Percentiles rank a stretch among this genome's conserved stretches.
Conservation (phyloP, 2,329 filamentous ascomycete genomes). For the Claviceps sp. region DNA sequence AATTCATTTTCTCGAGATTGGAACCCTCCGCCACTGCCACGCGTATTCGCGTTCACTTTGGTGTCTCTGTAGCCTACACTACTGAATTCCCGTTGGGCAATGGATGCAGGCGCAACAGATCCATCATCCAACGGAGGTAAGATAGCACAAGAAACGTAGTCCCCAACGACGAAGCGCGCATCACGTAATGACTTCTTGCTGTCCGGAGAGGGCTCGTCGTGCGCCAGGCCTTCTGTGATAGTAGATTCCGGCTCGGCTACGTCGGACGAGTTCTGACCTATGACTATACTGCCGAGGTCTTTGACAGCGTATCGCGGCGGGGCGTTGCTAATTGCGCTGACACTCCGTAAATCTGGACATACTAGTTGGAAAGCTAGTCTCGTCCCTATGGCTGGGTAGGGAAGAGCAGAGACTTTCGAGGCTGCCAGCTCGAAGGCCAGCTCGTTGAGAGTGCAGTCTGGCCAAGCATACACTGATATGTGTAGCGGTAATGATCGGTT, state of each 20-base stretch:
- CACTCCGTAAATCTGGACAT: conserved; percentile 55
- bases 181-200: conserved; percentile 72
- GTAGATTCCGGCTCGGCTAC: conserved; percentile 27
- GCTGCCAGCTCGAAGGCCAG: conserved; percentile 64
- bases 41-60: conserved; percentile 14
- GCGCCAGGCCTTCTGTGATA: conserved; percentile 18
- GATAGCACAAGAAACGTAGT: conserved; percentile 75
- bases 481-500: conserved; percentile 46
- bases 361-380: conserved; percentile 79
- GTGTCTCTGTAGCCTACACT: conserved; percentile 3
- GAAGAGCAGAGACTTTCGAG: conserved; percentile 52
- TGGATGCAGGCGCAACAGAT: conserved; percentile 51
- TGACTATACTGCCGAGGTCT: conserved; percentile 70
- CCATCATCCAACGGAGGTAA: conserved; percentile 64
- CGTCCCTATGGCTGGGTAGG: conserved; percentile 63
- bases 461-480: conserved; percentile 78
- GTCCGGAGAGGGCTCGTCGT: conserved; percentile 43
- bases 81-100: conserved; percentile 13
- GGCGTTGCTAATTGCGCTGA: conserved; percentile 13
- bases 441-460: conserved; percentile 66
- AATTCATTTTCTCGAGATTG: conserved; percentile 14
- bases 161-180: conserved; percentile 72
- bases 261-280: conserved; percentile 45
- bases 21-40: conserved; percentile 13
- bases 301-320: conserved; percentile 55